A percentile compares a stretch with the other conserved stretches of the same genome.
Conservation (phyloP, 495 filamentous ascomycete species). For the Arthonia radiata region DNA sequence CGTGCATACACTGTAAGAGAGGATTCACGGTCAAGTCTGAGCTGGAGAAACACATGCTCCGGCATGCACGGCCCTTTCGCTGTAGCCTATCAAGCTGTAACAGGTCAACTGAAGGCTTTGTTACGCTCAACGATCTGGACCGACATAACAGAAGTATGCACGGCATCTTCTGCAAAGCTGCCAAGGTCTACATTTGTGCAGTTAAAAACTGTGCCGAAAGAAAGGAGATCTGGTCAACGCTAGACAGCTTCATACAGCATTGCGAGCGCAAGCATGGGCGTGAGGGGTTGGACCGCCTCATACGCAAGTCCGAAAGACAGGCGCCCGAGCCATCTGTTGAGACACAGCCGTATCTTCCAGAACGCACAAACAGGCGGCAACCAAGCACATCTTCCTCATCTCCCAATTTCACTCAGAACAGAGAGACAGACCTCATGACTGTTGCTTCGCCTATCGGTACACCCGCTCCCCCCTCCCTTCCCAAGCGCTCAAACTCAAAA, state of each 20-base stretch:
- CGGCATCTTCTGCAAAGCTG: slow-evolving; percentile 10
- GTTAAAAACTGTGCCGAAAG: slow-evolving; percentile 36
- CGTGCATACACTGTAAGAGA: too few relatives aligned
- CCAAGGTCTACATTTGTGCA: slow-evolving; percentile 41
- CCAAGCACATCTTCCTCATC: too few relatives aligned
- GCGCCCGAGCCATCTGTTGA: too few relatives aligned
- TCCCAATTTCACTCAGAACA: too few relatives aligned
- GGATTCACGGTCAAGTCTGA: slow-evolving; percentile 3
- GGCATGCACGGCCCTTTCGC: slow-evolving; percentile 49
- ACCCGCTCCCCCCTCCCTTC: too few relatives aligned
- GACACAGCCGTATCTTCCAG: too few relatives aligned
- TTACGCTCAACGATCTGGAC: slow-evolving; percentile 46
- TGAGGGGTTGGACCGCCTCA: slow-evolving; percentile 24
- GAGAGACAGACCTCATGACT: too few relatives aligned
- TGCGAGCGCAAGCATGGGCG: slow-evolving; percentile 50
- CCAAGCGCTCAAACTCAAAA: too few relatives aligned
- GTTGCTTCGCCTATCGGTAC: too few relatives aligned
- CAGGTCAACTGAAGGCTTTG: slow-evolving; percentile 39
- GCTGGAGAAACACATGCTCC: slow-evolving; percentile 52
- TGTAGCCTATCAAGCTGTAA: slow-evolving; percentile 37
- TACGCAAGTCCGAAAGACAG: too few relatives aligned
- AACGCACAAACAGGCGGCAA: too few relatives aligned
- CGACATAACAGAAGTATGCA: slow-evolving; percentile 12
- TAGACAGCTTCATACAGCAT: slow-evolving; percentile 83
- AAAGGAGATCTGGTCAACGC: slow-evolving; percentile 59